Base-by-base conservation (phyloP, 768 basidiomycete species). In the Suillus variegatus region DNA sequence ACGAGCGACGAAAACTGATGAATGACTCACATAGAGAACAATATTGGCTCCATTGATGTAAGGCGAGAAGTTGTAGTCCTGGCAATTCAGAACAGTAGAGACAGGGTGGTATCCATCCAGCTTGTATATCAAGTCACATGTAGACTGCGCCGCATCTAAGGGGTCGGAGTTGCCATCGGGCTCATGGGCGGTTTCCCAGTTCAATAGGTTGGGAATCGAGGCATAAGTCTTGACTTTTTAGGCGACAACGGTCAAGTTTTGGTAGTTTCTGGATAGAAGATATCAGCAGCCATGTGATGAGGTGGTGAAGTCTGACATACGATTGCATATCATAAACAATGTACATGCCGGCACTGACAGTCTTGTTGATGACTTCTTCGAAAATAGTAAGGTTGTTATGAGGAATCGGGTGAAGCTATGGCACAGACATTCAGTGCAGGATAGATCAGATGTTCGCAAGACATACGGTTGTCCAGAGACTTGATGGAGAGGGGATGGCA, bases 271-370 rank as follows among this genome's bases (percentile, higher is more conserved):
- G 65, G 5, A 43, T 22, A 28, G 43, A 7, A 51, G 32, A 28
- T 8, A 2, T 25, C 18, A 51, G 7, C n/a, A 38, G 13, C n/a
- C 12, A 14, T 49, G 12, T 35, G 6, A 44, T 32, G 22, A 58
- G 20, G 12, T 43, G 28, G 9, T 8, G 41, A 47, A 25, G 13
- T 20, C 32, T 10, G 61, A 68, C 78, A 54, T 35, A 85, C 84
- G 74, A 75, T 70, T 91, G 83, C 91, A 94, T 90, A 70, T 94
- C 91, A 69, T 91, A 93, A 82, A 93, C 87, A 41, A 94, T 75
- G 70, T 89, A 93, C 3, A 87, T 66, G 40, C 73, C 73, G 8
- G 72, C 65, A 25, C 68, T 67, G 18, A 54, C 4, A 3, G 74
- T 61, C 46, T 3, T 67, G 20, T 70, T 46, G 20, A 77, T 60